Conservation (phyloP, 1,139 yeast species). For the Kodamaea derodonti region DNA sequence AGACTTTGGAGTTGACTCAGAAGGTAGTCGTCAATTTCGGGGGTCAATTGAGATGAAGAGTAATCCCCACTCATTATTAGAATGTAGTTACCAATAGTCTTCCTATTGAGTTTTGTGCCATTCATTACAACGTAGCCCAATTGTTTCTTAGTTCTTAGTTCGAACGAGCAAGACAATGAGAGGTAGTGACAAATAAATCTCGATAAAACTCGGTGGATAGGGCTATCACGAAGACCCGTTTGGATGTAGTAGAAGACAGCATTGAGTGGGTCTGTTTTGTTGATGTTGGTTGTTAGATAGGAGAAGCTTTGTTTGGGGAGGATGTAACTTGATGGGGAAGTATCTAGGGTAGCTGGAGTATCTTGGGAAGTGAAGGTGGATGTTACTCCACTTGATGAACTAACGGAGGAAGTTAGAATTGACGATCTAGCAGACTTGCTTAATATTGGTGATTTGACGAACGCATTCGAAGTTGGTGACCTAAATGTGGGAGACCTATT, state of each 20-base stretch:
- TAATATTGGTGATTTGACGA: background rate
- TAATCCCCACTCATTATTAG: conserved; percentile 47
- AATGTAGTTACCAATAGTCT: conserved; percentile 54
- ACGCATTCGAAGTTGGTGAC: background rate
- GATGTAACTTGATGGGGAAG: conserved; percentile 34
- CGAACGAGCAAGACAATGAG: conserved; percentile 35
- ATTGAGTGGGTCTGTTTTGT: conserved; percentile 45
- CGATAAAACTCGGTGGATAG: conserved; percentile 27
- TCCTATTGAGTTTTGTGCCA: conserved; percentile 49
- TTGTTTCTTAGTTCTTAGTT: conserved; percentile 49
- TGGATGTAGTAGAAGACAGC: conserved; percentile 52
- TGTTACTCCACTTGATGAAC: background rate
- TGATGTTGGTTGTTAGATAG: conserved; percentile 21
- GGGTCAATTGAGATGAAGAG: conserved; percentile 31
- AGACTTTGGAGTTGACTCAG: conserved; percentile 29
- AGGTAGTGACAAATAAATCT: conserved; percentile 25
- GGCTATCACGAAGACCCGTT: conserved; percentile 39
- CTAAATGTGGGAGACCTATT: background rate
- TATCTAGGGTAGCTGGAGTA: too few species aligned
- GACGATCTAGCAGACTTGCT: too few species aligned
- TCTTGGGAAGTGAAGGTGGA: too few species aligned
- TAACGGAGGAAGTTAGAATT: too few species aligned
- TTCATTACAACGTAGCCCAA: conserved; percentile 47
- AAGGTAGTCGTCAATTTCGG: conserved; percentile 45
- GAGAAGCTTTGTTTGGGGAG: conserved; percentile 30